phyloP scores from a whole-genome alignment of 129 eudicot genomes.

The Apium graveolens region DNA sequence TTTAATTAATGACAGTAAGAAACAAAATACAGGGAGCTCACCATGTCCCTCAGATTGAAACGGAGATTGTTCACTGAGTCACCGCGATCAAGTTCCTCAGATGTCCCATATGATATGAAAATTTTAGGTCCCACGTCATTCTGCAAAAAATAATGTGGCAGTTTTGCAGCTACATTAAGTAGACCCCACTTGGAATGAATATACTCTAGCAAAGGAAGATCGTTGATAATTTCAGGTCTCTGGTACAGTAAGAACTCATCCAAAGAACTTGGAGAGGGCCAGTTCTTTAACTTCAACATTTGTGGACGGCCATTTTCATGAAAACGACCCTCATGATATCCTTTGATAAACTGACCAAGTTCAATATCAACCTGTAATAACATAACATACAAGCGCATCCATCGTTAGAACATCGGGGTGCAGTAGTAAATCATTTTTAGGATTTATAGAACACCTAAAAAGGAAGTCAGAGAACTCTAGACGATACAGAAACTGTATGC shows the following conservation, averaged over 20 bases:
- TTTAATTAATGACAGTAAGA: neutral
- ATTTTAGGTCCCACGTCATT: conserved; percentile 91
- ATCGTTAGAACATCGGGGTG: neutral
- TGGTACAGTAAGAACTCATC: conserved; percentile 87
- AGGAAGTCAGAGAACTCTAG: neutral
- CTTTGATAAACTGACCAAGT: conserved; percentile 79
- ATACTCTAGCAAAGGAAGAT: conserved; percentile 83
- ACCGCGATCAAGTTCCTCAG: conserved; percentile 63
- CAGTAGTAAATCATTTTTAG: neutral
- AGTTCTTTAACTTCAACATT: conserved; percentile 77
- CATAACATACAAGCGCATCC: conserved; percentile 12
- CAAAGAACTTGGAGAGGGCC: conserved; percentile 96
- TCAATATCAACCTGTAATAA: conserved; percentile 66
- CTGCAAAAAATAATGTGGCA: conserved; percentile 90
- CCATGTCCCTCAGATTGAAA: conserved; percentile 86
- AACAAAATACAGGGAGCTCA: conserved; percentile 26
- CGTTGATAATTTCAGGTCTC: conserved; percentile 86
- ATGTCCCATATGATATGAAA: conserved; percentile 65
- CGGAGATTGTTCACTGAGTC: conserved; percentile 68
- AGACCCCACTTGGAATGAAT: conserved; percentile 99
- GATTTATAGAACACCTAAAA: neutral
- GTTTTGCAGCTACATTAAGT: conserved; percentile 91
- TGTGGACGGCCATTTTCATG: conserved; percentile 51
- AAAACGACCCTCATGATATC: conserved; percentile 80
- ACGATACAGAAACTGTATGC: neutral